Base-by-base conservation (phyloP, 2,329 filamentous ascomycete species). In the Penicillium crustosum region DNA sequence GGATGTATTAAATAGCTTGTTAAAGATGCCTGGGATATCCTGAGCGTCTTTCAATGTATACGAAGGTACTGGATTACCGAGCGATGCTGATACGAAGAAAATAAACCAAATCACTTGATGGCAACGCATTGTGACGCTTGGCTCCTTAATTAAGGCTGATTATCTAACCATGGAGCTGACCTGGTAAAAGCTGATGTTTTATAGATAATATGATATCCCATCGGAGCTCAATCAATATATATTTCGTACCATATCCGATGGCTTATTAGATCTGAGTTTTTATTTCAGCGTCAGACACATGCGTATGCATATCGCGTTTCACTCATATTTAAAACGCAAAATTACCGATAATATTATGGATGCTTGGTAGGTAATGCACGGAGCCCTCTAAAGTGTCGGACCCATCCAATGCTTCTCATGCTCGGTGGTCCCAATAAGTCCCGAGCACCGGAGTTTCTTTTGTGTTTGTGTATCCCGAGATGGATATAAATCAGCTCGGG, bases 401-500 rank as follows among this genome's bases (percentile, higher is more conserved):
- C 5, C 15, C 9, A 9, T 47, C 7, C 19, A 15, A 2, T 35
- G 19, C 45, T 25, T 35, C 8, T 29, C 48, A 52, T 55, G 23
- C 6, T 39, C n/a, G 13, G n/a, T 27, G 6, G n/a, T 38, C 25
- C 17, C 3, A 15, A 47, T 47, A 27, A 17, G 9, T 19, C 41
- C 54, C 25, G 41, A 53, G 6, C n/a, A n/a, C 29, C 47, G 53
- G 38, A 23, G 36, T 43, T 43, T 55, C 47, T 50, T 55, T 15
- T 38, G 21, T 17, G n/a, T 35, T 10, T 51, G 53, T 44, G 31
- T 33, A 47, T 23, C 54, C 48, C 54, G 25, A 52, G 15, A 25
- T 6, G 4, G 15, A 35, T 23, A 8, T 39, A 23, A 25, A 23
- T 13, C 21, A 42, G 29, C 17, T n/a, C 23, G n/a, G 9, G 15